phyloP scores from a whole-genome alignment of 331 rosid genomes.

The Malus hybrid region DNA sequence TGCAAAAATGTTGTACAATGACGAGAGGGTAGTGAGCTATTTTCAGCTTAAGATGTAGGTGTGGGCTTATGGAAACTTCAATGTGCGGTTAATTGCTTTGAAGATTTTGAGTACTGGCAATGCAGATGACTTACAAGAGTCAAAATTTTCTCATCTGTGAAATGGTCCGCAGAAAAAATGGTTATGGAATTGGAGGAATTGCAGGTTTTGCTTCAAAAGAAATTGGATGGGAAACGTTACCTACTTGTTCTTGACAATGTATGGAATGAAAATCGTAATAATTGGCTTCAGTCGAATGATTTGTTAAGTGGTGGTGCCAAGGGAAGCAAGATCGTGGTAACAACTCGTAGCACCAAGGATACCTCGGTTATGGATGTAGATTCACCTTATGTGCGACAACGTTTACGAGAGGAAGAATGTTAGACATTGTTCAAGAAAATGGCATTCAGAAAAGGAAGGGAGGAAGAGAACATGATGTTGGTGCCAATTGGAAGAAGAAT shows the following conservation, averaged over 20 bases:
- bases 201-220: background rate
- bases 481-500: too few species aligned
- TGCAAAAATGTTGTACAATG: too few species aligned
- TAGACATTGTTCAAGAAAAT: background rate
- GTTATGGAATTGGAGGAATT: background rate
- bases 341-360: background rate
- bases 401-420: background rate
- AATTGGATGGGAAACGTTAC: background rate
- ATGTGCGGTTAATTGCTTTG: too few species aligned
- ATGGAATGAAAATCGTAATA: background rate
- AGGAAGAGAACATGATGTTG: too few species aligned
- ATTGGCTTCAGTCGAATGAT: background rate
- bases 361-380: background rate
- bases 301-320: background rate
- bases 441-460: background rate
- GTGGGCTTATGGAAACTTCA: too few species aligned
- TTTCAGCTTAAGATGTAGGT: too few species aligned
- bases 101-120: too few species aligned
- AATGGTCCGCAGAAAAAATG: too few species aligned
- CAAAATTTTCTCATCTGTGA: too few species aligned
- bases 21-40: too few species aligned
- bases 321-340: constrained; percentile 13
- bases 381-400: background rate
- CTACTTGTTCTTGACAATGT: constrained; percentile 21
- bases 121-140: too few species aligned